Conservation (phyloP, 2,329 filamentous ascomycete genomes). For the Penicillium sp. region DNA sequence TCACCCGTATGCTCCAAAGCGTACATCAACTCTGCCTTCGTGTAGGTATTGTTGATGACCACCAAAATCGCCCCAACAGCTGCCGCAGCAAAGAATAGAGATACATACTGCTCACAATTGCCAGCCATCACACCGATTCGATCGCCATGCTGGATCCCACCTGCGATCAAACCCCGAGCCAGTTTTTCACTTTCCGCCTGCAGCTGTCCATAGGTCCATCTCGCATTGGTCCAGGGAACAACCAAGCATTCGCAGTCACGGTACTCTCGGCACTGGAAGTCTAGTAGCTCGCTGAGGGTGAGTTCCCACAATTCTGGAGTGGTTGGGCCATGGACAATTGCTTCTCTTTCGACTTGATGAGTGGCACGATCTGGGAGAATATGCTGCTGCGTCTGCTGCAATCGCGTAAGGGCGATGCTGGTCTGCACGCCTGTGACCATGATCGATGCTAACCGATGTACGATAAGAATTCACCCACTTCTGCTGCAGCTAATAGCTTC, state of each 20-base stretch:
- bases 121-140: slow-evolving; percentile 70
- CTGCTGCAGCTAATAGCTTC: not conserved
- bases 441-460: not conserved
- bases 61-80: slow-evolving; percentile 65
- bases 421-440: slow-evolving; percentile 11
- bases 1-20: slow-evolving; percentile 66
- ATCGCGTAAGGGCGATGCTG: slow-evolving; percentile 16
- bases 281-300: slow-evolving; percentile 68
- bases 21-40: slow-evolving; percentile 66
- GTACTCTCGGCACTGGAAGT: slow-evolving; percentile 65
- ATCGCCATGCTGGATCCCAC: slow-evolving; percentile 65
- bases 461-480: not conserved
- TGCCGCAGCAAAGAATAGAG: slow-evolving; percentile 69
- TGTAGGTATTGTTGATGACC: slow-evolving; percentile 80
- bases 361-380: slow-evolving; percentile 26
- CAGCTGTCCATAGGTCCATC: slow-evolving; percentile 68
- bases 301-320: slow-evolving; percentile 67
- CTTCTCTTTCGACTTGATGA: slow-evolving; percentile 26
- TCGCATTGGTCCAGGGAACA: slow-evolving; percentile 69
- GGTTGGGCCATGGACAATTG: slow-evolving; percentile 64
- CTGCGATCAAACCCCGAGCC: slow-evolving; percentile 62
- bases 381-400: slow-evolving; percentile 21
- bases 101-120: slow-evolving; percentile 56
- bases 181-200: slow-evolving; percentile 59
- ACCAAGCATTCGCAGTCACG: slow-evolving; percentile 65